Evolutionary conservation across 331 rosid genomes (phyloP).

Genomic region (Malus hybrid): DNA sequence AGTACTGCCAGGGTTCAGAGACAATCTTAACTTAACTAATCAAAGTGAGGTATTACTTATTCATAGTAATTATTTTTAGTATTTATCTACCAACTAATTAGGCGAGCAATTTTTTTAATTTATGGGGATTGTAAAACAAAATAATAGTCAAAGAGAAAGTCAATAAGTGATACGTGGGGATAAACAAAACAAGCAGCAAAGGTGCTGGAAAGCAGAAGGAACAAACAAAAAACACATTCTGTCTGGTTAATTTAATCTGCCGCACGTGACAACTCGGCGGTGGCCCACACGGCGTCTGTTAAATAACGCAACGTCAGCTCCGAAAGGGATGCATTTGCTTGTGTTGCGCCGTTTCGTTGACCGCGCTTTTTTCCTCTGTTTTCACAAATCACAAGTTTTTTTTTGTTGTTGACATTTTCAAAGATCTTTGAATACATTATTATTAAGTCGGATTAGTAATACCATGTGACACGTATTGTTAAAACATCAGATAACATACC

Average conservation of each 20-base stretch:
- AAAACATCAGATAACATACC: not conserved
- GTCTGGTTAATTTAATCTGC: not conserved
- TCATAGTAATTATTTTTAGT: not conserved
- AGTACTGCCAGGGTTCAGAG: conserved; percentile 6
- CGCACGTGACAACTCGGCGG: conserved; percentile 59
- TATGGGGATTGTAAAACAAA: conserved; percentile 41
- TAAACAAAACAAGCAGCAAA: conserved; percentile 13
- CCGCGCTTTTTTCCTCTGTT: conserved; percentile 28
- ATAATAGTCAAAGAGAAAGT: conserved; percentile 31
- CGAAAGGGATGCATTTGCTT: conserved; percentile 26
- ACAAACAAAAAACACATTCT: conserved; percentile 10
- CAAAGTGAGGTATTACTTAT: not conserved
- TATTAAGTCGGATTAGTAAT: not conserved
- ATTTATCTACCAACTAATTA: not conserved
- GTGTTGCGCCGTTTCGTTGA: conserved; percentile 67
- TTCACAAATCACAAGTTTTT: not conserved
- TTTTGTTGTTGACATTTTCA: not conserved
- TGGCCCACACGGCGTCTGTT: conserved; percentile 2
- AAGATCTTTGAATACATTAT: not conserved
- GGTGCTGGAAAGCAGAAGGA: conserved; percentile 16
- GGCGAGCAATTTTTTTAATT: not conserved
- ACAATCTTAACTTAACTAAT: not conserved
- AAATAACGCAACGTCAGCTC: conserved; percentile 27
- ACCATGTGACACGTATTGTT: not conserved
- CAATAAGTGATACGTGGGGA: conserved; percentile 14